phyloP scores from a whole-genome alignment of 805 yeast species.

The Danielozyma ontarioensis region DNA sequence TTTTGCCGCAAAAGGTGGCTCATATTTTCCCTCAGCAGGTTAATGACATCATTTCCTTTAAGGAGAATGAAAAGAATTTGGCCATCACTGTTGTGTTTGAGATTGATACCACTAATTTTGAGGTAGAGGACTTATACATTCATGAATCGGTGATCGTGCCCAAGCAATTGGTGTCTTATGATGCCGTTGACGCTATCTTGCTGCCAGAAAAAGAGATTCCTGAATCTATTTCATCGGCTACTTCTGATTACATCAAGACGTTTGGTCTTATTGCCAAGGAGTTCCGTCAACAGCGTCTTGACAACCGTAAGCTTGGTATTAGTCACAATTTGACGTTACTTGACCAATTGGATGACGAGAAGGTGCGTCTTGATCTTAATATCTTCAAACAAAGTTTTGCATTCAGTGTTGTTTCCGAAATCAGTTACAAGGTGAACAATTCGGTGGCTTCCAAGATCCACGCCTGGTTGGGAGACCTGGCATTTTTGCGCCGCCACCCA shows the following conservation, averaged over 20 bases:
- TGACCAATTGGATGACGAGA: slow-evolving; percentile 83
- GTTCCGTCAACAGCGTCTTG: slow-evolving; percentile 63
- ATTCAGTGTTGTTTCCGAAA: slow-evolving; percentile 61
- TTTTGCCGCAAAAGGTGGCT: slow-evolving; percentile 70
- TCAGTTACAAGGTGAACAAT: slow-evolving; percentile 73
- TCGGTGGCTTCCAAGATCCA: slow-evolving; percentile 80
- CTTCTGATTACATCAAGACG: slow-evolving; percentile 61
- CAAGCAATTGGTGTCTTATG: slow-evolving; percentile 50
- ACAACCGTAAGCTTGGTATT: slow-evolving; percentile 43
- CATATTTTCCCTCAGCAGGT: slow-evolving; percentile 66
- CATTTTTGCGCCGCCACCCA: slow-evolving; percentile 83
- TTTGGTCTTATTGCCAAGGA: slow-evolving; percentile 61
- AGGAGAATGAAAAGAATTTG: slow-evolving; percentile 53
- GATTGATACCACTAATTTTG: slow-evolving; percentile 66
- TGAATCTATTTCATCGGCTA: slow-evolving; percentile 43
- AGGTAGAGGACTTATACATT: slow-evolving; percentile 70
- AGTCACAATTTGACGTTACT: slow-evolving; percentile 57
- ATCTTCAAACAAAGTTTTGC: slow-evolving; percentile 60
- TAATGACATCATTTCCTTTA: slow-evolving; percentile 56
- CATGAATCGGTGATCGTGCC: slow-evolving; percentile 69
- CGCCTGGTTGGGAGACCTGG: slow-evolving; percentile 70
- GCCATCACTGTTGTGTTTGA: slow-evolving; percentile 77
- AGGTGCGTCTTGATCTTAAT: slow-evolving; percentile 64
- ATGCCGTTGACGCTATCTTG: slow-evolving; percentile 50
- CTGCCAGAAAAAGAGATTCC: slow-evolving; percentile 9